These are phyloP conservation scores for Tulasnella sp. DNA, from an alignment of 768 basidiomycete species.

Conservation along the genomic window DNA sequence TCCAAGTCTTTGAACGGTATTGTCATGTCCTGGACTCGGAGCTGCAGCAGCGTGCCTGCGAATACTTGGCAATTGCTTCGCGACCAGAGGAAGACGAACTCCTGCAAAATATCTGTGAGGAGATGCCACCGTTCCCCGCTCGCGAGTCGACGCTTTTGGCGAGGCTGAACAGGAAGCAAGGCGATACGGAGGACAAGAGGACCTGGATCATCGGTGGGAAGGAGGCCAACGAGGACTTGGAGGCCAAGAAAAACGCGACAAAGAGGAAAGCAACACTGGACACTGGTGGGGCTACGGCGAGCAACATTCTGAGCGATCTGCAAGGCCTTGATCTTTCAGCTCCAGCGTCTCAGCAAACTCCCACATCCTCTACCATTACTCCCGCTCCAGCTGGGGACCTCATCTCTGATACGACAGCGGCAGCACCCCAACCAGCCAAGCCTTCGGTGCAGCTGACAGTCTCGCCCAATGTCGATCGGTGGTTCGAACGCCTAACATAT, in stretches of 20 bases:
- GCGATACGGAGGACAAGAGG: slow-evolving; percentile 87
- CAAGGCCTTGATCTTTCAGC: slow-evolving; percentile 66
- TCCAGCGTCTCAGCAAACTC: slow-evolving; percentile 14
- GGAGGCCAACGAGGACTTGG: slow-evolving; percentile 73
- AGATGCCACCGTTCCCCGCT: slow-evolving; percentile 98
- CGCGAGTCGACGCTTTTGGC: slow-evolving; percentile 82
- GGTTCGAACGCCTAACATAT: slow-evolving; percentile 77
- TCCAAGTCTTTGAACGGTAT: slow-evolving; percentile 94
- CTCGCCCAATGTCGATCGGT: slow-evolving; percentile 62
- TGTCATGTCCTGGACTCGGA: slow-evolving; percentile 96
- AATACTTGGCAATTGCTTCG: slow-evolving; percentile 80
- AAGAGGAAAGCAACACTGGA: slow-evolving; percentile 22
- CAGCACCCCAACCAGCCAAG: neutral
- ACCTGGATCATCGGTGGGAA: slow-evolving; percentile 95
- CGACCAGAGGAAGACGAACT: slow-evolving; percentile 84
- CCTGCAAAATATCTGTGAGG: slow-evolving; percentile 89
- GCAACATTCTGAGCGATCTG: slow-evolving; percentile 51
- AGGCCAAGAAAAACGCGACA: slow-evolving; percentile 32
- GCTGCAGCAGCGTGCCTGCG: slow-evolving; percentile 95
- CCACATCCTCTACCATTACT: neutral
- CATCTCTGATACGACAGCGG: slow-evolving; percentile 24
- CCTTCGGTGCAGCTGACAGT: slow-evolving; percentile 1
- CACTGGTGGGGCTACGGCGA: slow-evolving; percentile 22
- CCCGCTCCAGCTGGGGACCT: slow-evolving; percentile 17
- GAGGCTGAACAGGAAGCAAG: slow-evolving; percentile 77